phyloP scores from a whole-genome alignment of 805 yeast genomes.

The Ogataea nonfermentans region DNA sequence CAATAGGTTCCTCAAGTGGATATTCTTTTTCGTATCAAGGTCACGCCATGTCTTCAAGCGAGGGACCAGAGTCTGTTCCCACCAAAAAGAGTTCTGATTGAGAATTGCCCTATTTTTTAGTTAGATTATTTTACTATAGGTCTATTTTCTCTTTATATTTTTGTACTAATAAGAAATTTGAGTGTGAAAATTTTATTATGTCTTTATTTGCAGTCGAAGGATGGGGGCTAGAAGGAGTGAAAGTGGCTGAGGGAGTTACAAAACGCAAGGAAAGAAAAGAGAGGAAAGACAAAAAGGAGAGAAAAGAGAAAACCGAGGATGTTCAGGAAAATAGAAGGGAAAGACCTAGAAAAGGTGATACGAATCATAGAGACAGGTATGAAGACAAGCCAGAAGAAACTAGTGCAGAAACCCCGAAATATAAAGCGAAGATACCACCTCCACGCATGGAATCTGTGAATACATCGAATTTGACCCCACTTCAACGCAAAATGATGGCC shows the following conservation, averaged over 20 bases:
- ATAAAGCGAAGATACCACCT: too few species aligned
- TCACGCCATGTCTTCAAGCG: too few species aligned
- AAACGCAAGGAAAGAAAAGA: conserved; percentile 7
- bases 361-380: too few species aligned
- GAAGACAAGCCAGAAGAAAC: not conserved
- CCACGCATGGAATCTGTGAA: not conserved
- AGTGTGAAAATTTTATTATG: conserved; percentile 38
- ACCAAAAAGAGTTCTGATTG: conserved; percentile 3
- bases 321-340: too few species aligned
- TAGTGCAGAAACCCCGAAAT: not conserved
- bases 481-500: conserved; percentile 94
- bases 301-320: conserved; percentile 2
- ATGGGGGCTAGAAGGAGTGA: conserved; percentile 63
- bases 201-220: conserved; percentile 78
- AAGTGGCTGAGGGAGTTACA: conserved; percentile 48
- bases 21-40: too few species aligned
- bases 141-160: not conserved
- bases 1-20: too few species aligned
- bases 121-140: not conserved
- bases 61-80: too few species aligned
- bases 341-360: not conserved
- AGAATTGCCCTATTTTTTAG: not conserved
- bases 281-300: conserved; percentile 6
- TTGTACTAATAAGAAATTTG: conserved; percentile 9
- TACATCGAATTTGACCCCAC: conserved; percentile 60